Evolutionary conservation across 495 filamentous ascomycete species (phyloP), one percentile per base, ranked within the genome.

Genomic region (Penicillium longicatenatum): DNA sequence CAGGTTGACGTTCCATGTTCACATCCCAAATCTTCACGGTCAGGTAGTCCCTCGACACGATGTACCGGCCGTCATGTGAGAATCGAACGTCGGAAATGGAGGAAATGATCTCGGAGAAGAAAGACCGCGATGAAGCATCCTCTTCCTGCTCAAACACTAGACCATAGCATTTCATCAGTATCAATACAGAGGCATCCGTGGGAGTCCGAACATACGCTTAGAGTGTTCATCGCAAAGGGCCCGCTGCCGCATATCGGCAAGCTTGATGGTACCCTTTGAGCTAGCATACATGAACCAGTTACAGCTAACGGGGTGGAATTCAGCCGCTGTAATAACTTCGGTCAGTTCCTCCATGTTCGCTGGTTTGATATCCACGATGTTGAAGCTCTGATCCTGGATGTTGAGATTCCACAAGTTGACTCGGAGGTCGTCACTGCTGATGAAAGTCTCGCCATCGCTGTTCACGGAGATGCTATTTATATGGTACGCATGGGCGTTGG

Each of bases 251-350:
- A 98, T 98, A 69, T 98, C 94, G 31, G 94, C 94, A 52, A 98
- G 81, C 78, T 98, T 98, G 79, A 98, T 98, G 11, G 94, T 98
- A 52, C 94, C 94, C 75, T 98, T 98, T 49, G 93, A 97, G 70
- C 93, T 97, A 55, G 94, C 94, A 71, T 98, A 98, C 95, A 98
- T 98, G 76, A 98, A 98, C 92, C 91, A 96, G 74, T 98, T 98
- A 79, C 94, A 98, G 79, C 93, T 96, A 64, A 86, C 81, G 26
- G 94, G 94, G 71, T 98, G 94, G 71, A 98, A 98, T 69, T 98
- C 94, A 44, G 94, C 95, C 33, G 94, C 94, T 26, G 94, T 98
- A 64, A 98, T 98, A 55, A 98, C 94, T 74, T 98, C 94, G 2
- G 94, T 98, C 61, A 98, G 81, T 78, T 98, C 94, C 74, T 98